Evolutionary conservation across 495 filamentous ascomycete genomes (phyloP), one percentile per base, ranked within the genome.

Genomic region (Hyaloscypha variabilis): DNA sequence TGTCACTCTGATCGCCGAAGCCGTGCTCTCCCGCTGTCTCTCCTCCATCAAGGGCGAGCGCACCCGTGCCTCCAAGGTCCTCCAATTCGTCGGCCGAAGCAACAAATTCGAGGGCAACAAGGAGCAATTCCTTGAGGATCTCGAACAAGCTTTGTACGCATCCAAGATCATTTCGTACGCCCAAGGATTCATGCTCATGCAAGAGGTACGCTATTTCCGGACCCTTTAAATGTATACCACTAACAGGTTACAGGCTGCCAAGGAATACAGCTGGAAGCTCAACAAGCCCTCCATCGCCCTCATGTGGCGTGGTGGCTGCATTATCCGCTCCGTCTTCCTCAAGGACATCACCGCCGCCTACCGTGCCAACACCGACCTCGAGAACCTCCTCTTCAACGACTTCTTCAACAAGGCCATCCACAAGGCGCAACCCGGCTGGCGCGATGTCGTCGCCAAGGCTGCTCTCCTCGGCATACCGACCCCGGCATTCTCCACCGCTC

Each of bases 151-250:
- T 65, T 88, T 99, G 63, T 99, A 99, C 73, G 95, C 95, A 62
- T 98, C 95, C 65, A 99, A 99, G 89, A 98, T 99, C 73, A 97
- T 99, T 80, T 99, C 95, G 42, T 99, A 99, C 76, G 92, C 94
- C 69, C 95, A 99, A 81, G 95, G 95, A 76, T 99, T 99, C 86
- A 99, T 99, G 96, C 87, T 99, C 75, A 97, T 99, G 86, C 95
- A 98, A 83, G 89, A 97, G 81, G 93, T 96, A 81, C 79, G 90
- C 78, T 53, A 39, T 25, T 25, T 54, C 57, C 11, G 26, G 17
- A 13, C 60, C 23, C 21, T n/a, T 39, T 0, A 72, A 78, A 65
- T 76, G 69, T 17, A 39, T 58, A 56, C 31, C 8, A 34, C 13
- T 68, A 62, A 68, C 62, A n/a, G 2, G 36, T 5, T 64, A 25